phyloP scores from a whole-genome alignment of 2,329 filamentous ascomycete species.

The Nemania bipapillata region DNA sequence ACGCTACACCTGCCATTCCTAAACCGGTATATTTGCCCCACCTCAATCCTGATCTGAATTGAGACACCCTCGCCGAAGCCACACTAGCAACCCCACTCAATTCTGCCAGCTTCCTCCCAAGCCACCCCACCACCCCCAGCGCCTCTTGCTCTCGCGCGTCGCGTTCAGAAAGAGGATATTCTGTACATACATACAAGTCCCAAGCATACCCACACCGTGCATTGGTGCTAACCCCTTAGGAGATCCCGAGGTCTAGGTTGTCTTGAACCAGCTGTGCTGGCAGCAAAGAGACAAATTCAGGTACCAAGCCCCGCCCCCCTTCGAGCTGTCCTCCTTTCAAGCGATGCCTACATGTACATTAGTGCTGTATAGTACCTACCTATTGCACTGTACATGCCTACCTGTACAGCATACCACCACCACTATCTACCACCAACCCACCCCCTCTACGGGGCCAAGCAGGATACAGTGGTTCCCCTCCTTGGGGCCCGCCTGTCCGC shows the following conservation, averaged over 20 bases:
- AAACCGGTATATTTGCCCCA: slow-evolving; percentile 29
- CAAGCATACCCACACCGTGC: slow-evolving; percentile 24
- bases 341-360: neutral
- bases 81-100: slow-evolving; percentile 34
- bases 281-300: slow-evolving; percentile 2
- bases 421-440: slow-evolving; percentile 24
- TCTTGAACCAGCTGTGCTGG: slow-evolving; percentile 6
- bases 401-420: slow-evolving; percentile 5
- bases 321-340: neutral
- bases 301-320: slow-evolving; percentile 12
- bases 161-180: slow-evolving; percentile 9
- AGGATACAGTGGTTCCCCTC: slow-evolving; percentile 35
- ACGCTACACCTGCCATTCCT: slow-evolving; percentile 21
- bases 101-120: slow-evolving; percentile 30
- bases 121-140: slow-evolving; percentile 28
- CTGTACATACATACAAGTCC: neutral
- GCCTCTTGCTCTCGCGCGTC: slow-evolving; percentile 30
- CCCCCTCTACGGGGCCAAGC: slow-evolving; percentile 35
- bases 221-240: slow-evolving; percentile 12
- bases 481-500: slow-evolving; percentile 35
- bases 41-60: slow-evolving; percentile 37
- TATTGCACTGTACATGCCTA: slow-evolving; percentile 12
- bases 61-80: slow-evolving; percentile 37
- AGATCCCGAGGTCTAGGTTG: slow-evolving; percentile 17
- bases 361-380: neutral